Base-by-base conservation (phyloP, 768 basidiomycete species). In the Trametes elegans region DNA sequence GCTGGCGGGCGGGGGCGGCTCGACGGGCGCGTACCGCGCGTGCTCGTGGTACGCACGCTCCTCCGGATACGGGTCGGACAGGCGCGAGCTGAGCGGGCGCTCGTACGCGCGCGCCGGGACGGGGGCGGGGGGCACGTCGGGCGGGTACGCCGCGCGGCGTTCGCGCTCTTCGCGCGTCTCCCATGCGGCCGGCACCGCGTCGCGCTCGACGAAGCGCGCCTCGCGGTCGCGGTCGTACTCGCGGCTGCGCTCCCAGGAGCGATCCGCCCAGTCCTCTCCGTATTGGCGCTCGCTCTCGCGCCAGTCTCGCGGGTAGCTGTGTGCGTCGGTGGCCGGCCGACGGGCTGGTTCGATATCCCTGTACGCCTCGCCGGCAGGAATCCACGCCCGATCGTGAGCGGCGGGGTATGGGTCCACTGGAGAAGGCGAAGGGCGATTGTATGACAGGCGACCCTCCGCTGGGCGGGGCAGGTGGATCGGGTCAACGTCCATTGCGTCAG, bases 101-200 rank as follows among this genome's bases (percentile, higher is more conserved):
- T 66, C 67, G 53, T 60, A 67, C 24, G 62, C 2, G n/a, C 65
- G 62, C 9, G 60, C 21, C 16, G 55, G 34, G 2, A 59, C 39
- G 6, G 60, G 47, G 2, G 45, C 16, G 1, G 60, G 43, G 1
- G 44, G 50, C 2, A 47, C 38, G 16, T 32, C 47, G 11, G 61
- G 41, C 0, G 62, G 48, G 24, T 60, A 64, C 27, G 49, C 44
- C 16, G 59, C 51, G 18, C 68, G 52, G 7, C 64, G 64, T 16
- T 69, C 68, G 23, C 66, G 68, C 53, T 67, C 66, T 34, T 68
- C 63, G n/a, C 65, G 65, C 2, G 66, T 66, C 51, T 69, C 66
- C 68, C 68, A 68, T 7, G 45, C 57, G 32, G 46, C 56, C 16
- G 41, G 43, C 32, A 26, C 53, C 3, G 57, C 50, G 16, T 66